Percentiles rank a stretch among this genome's conserved stretches.
phyloP scores from a whole-genome alignment of 164 flowering plant genomes.

The Vitis amurensis region DNA sequence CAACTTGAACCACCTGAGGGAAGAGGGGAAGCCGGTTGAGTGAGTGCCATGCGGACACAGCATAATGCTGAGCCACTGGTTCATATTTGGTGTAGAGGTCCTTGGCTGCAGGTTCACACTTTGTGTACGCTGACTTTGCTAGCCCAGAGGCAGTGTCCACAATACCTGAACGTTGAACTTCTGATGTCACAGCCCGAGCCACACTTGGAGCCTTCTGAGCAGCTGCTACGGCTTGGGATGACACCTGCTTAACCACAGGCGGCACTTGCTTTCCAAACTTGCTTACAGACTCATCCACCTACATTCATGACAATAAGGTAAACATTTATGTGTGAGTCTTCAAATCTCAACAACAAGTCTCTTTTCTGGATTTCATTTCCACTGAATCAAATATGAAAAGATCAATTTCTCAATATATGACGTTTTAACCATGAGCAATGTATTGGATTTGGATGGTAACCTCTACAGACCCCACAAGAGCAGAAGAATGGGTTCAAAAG shows the following conservation, averaged over 20 bases:
- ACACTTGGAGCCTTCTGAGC: conserved; percentile 37
- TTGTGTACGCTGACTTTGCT: conserved; percentile 33
- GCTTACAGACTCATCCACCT: conserved; percentile 41
- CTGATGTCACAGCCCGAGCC: conserved; percentile 36
- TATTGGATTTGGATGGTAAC: neutral
- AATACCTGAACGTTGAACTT: conserved; percentile 28
- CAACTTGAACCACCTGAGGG: conserved; percentile 35
- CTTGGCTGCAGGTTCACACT: conserved; percentile 42
- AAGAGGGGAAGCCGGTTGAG: conserved; percentile 44
- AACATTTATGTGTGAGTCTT: neutral
- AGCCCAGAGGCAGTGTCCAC: conserved; percentile 30
- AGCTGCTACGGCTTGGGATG: conserved; percentile 32
- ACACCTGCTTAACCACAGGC: conserved; percentile 31
- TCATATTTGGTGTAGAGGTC: conserved; percentile 40
- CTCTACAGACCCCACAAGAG: too few species aligned
- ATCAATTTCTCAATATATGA: too few species aligned
- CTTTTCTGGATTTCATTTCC: neutral
- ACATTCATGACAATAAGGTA: neutral
- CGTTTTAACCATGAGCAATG: neutral
- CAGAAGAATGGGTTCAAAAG: neutral
- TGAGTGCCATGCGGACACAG: conserved; percentile 38
- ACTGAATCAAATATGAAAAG: neutral
- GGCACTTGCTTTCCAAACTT: conserved; percentile 32
- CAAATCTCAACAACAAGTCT: neutral
- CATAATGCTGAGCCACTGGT: conserved; percentile 40